Base-by-base conservation (phyloP, 345 rosid species). In the Linum lewisii region DNA sequence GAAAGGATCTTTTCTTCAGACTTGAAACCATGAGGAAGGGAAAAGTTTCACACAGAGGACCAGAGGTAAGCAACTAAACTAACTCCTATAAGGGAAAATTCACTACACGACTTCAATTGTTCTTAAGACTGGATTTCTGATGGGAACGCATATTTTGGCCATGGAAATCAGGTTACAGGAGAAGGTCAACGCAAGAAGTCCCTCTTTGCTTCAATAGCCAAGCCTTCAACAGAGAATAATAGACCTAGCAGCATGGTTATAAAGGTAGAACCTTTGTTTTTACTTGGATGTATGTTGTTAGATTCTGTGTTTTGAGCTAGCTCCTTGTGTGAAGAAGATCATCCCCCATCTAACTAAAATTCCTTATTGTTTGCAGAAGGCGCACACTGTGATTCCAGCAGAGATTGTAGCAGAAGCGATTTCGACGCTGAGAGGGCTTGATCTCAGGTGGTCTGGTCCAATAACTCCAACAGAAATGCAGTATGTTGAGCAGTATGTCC, bases 341-440 rank as follows among this genome's bases (percentile, higher is more conserved):
- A n/a, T n/a, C n/a, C n/a, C n/a, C n/a, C n/a, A 25, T 52, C 51
- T 29, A 60, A 29, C 26, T 23, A 19, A 20, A 18, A 3, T 10
- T 58, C 0, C 52, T 52, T 52, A 18, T 21, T 25, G 26, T 59
- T 22, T 54, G 24, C 88, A 82, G 92, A 85, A 81, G 69, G 84
- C 79, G 50, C 82, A 74, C 62, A 66, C 78, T 0, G 77, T 82
- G 21, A 81, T 85, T 64, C 88, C 84, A 21, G 82, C 85, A 49
- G 84, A 84, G 69, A 82, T 80, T n/a, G 74, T 82, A 20, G 91
- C 91, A 2, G 91, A 85, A 71, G 91, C 91, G 22, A 85, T 85
- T 62, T 78, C 87, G 1, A 82, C 87, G n/a, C 71, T 85, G 56
- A 81, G 72, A 6, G 91, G 84, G 21, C 87, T 82, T 21, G 87